Percentiles rank a stretch among this genome's conserved stretches.
These are phyloP conservation scores for Salvia sclarea DNA, from an alignment of 305 asterid genomes.

Conservation along the genomic window DNA sequence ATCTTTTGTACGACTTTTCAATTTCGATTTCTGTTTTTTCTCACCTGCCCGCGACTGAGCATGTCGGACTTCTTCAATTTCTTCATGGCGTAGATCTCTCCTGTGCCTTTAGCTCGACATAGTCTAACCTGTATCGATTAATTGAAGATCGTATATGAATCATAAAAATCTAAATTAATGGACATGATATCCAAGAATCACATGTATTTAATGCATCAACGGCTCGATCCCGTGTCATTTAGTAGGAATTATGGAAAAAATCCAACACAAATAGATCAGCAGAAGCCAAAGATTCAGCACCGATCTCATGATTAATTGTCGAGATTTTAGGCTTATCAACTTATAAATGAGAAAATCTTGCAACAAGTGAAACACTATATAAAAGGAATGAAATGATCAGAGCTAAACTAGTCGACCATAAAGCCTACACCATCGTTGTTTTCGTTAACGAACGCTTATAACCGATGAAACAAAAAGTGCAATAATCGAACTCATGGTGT, in stretches of 20 bases:
- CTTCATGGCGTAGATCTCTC: conserved; percentile 94
- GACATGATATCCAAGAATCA: conserved; percentile 1
- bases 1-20: not conserved
- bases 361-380: not conserved
- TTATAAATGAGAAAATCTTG: not conserved
- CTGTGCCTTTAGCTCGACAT: conserved; percentile 77
- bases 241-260: not conserved
- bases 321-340: not conserved
- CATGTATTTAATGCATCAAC: not conserved
- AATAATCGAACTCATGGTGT: not conserved
- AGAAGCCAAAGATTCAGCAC: not conserved
- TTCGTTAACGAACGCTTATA: not conserved
- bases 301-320: not conserved
- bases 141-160: conserved; percentile 29
- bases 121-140: conserved; percentile 72
- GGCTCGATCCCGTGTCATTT: not conserved
- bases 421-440: conserved; percentile 10
- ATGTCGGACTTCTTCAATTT: conserved; percentile 89
- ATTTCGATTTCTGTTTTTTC: conserved; percentile 17
- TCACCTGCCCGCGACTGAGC: conserved; percentile 98
- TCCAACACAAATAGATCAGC: not conserved
- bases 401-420: not conserved
- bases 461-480: not conserved
- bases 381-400: not conserved
- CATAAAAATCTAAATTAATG: not conserved